phyloP scores from a whole-genome alignment of 2,329 filamentous ascomycete genomes.

The Phaeosphaeria sp. region DNA sequence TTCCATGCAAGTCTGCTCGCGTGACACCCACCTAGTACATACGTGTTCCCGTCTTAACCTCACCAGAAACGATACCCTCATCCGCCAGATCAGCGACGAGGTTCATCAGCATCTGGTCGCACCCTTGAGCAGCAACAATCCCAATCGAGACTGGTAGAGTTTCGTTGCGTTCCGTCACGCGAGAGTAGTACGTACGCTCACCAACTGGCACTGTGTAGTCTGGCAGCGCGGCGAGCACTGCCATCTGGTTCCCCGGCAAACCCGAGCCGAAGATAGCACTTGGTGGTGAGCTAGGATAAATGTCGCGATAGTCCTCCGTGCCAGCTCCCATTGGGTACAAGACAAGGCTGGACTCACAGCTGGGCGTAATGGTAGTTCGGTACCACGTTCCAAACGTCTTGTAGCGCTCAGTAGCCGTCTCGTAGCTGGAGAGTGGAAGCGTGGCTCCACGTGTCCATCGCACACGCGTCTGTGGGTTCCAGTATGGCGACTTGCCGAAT shows the following conservation, averaged over 20 bases:
- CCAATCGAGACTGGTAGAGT: constrained; percentile 20
- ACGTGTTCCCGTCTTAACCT: constrained; percentile 15
- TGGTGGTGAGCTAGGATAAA: constrained; percentile 3
- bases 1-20: background rate
- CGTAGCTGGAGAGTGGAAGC: constrained; percentile 10
- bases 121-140: constrained; percentile 15
- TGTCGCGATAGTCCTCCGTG: constrained; percentile 12
- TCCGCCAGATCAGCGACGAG: constrained; percentile 15
- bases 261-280: constrained; percentile 10
- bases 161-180: constrained; percentile 13
- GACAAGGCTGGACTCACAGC: constrained; percentile 13
- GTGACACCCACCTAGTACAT: constrained; percentile 3
- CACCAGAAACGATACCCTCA: constrained; percentile 6
- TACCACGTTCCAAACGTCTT: constrained; percentile 9
- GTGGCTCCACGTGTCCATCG: constrained; percentile 10
- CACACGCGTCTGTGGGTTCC: constrained; percentile 14
- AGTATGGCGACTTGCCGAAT: constrained; percentile 16
- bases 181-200: constrained; percentile 9
- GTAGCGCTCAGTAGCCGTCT: constrained; percentile 7
- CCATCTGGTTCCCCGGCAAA: constrained; percentile 9
- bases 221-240: constrained; percentile 12
- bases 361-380: constrained; percentile 9
- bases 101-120: constrained; percentile 20
- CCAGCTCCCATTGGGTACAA: constrained; percentile 17
- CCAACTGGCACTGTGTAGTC: constrained; percentile 17